phyloP scores from a whole-genome alignment of 2,329 filamentous ascomycete species.

The Thielaviopsis musarum region DNA sequence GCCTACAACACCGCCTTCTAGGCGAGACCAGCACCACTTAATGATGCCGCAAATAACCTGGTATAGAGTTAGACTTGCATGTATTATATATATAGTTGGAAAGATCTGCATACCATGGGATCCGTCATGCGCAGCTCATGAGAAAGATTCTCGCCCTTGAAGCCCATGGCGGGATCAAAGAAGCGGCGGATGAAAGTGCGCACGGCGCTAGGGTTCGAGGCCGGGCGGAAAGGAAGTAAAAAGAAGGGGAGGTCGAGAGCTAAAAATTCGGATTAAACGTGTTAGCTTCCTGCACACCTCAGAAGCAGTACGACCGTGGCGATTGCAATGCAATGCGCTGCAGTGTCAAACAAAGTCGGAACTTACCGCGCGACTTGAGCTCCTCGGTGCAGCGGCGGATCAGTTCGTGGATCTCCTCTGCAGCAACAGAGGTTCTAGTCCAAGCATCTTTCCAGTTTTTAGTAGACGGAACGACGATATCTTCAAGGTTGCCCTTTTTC shows the following conservation, averaged over 20 bases:
- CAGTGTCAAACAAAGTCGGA: too few species aligned
- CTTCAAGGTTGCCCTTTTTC: conserved; percentile 41
- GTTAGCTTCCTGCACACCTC: too few species aligned
- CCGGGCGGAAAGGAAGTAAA: conserved; percentile 83
- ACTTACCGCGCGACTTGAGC: conserved; percentile 82
- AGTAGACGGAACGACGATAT: conserved; percentile 40
- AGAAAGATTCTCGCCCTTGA: conserved; percentile 52
- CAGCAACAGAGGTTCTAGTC: conserved; percentile 62
- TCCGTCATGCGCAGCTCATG: conserved; percentile 88
- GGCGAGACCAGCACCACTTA: conserved; percentile 96
- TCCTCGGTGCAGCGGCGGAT: conserved; percentile 73
- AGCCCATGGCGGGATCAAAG: conserved; percentile 53
- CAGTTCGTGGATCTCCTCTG: conserved; percentile 82
- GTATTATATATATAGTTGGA: background rate
- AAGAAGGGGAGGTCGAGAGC: conserved; percentile 84
- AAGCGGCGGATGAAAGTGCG: conserved; percentile 87
- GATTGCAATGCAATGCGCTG: background rate
- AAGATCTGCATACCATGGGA: conserved; percentile 52
- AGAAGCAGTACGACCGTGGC: background rate
- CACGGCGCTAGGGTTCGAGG: conserved; percentile 79
- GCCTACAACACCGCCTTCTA: conserved; percentile 79
- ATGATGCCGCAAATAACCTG: conserved; percentile 84
- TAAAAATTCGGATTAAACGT: conserved; percentile 20
- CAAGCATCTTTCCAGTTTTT: conserved; percentile 81
- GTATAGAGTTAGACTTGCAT: background rate